These are phyloP conservation scores for Taxillus chinensis DNA, from an alignment of 164 flowering plant genomes.

Conservation along the genomic window DNA sequence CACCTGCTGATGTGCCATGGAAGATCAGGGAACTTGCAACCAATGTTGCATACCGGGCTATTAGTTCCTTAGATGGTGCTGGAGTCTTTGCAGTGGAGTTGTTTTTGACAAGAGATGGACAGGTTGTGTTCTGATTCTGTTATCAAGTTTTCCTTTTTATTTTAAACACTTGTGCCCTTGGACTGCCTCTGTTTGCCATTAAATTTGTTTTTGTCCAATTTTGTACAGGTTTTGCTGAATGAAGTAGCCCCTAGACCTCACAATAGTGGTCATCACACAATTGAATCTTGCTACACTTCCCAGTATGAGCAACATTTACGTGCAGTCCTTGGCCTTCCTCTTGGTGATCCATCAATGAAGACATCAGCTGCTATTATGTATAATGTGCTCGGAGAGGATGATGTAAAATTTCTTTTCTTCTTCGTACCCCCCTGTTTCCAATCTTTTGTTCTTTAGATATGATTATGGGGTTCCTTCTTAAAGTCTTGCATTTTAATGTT, in stretches of 20 bases:
- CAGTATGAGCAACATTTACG: conserved; percentile 1
- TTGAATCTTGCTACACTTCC: conserved; percentile 86
- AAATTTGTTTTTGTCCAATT: background rate
- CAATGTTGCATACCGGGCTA: conserved; percentile 74
- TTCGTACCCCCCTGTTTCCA: background rate
- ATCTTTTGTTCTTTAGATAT: background rate
- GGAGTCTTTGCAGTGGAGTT: conserved; percentile 95
- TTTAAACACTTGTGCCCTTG: background rate
- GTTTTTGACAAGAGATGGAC: conserved; percentile 71
- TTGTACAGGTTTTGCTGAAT: conserved; percentile 67
- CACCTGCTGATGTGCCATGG: conserved; percentile 83
- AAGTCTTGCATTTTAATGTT: background rate
- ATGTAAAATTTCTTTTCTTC: background rate
- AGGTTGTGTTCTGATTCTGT: conserved; percentile 33
- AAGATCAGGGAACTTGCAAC: conserved; percentile 55
- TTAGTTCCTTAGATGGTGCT: conserved; percentile 89
- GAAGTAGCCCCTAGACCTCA: conserved; percentile 99
- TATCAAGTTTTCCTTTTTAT: background rate
- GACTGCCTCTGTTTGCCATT: background rate
- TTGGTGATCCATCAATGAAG: conserved; percentile 2
- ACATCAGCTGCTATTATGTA: background rate
- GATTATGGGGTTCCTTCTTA: background rate
- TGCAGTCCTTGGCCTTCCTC: conserved; percentile 22
- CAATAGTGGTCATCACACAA: conserved; percentile 97
- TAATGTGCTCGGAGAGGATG: background rate